Evolutionary conservation across 495 filamentous ascomycete species (phyloP).

Genomic region (Xylaria sp.): DNA sequence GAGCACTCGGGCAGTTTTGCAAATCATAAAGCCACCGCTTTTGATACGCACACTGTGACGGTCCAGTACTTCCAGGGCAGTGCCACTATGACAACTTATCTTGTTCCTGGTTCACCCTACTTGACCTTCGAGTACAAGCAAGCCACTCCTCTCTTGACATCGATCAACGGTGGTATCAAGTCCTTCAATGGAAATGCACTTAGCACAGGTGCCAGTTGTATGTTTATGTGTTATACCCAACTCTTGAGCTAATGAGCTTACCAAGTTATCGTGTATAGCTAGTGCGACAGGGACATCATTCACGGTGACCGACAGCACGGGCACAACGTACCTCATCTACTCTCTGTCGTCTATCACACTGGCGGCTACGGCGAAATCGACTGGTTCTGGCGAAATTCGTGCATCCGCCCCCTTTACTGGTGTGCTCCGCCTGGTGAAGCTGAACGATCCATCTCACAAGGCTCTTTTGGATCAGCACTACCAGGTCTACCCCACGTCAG

Average conservation of each 20-base stretch:
- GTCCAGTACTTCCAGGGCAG: slow-evolving; percentile 3
- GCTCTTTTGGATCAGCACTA: background rate
- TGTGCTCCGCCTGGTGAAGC: slow-evolving; percentile 1
- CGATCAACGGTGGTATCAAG: background rate
- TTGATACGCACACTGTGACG: background rate
- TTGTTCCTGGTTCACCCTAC: background rate
- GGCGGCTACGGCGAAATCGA: background rate
- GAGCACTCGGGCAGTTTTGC: background rate
- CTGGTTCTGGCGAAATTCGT: background rate
- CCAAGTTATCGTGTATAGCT: background rate
- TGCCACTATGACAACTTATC: background rate
- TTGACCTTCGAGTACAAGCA: background rate
- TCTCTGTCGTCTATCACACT: background rate
- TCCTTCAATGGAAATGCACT: slow-evolving; percentile 4
- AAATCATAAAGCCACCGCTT: background rate
- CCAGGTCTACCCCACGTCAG: background rate
- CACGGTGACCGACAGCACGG: background rate
- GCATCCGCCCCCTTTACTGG: background rate
- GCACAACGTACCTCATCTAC: slow-evolving; percentile 5
- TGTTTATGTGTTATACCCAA: background rate
- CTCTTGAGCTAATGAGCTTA: background rate
- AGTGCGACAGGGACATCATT: background rate
- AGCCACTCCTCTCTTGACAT: background rate
- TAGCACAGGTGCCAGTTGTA: slow-evolving; percentile 11
- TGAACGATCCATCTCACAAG: background rate